These are phyloP conservation scores for Vaccinium vitisidaea DNA, from an alignment of 148 eudicot genomes.

Conservation along the genomic window DNA sequence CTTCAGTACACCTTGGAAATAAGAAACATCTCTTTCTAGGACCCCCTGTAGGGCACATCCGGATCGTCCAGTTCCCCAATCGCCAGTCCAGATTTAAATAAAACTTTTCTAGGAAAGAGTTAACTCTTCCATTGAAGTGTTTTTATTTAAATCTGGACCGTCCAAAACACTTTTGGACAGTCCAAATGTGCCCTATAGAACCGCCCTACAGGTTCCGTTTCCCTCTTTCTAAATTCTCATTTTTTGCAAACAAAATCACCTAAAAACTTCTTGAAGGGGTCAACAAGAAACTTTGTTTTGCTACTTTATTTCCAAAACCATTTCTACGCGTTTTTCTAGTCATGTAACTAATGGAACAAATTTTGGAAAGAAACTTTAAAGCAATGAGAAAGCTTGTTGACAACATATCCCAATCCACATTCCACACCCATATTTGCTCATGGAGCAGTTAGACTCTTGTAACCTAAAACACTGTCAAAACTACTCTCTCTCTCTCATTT, in stretches of 20 bases:
- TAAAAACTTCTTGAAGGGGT: slow-evolving; percentile 7
- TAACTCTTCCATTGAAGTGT: no score
- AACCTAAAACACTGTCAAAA: slow-evolving; percentile 25
- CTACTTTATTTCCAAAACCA: background rate
- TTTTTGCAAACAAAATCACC: background rate
- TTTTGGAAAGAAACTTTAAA: background rate
- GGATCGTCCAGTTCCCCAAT: no score
- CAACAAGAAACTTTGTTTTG: background rate
- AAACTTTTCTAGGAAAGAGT: no score
- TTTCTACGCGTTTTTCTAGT: background rate
- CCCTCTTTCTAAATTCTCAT: background rate
- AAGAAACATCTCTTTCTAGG: no score
- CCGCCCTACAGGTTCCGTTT: no score
- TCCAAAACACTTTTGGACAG: no score
- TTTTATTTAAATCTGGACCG: no score
- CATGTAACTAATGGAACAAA: background rate
- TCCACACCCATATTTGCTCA: slow-evolving; percentile 15
- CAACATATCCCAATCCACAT: background rate
- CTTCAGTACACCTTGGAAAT: no score
- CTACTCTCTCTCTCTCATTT: background rate
- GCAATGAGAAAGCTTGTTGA: background rate
- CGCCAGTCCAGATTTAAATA: no score
- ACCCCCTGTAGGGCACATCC: no score
- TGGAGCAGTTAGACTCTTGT: slow-evolving; percentile 45
- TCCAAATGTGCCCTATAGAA: no score